A percentile compares a stretch with the other conserved stretches of the same genome.
These are phyloP conservation scores for Trametes cinnabarina DNA, from an alignment of 768 basidiomycete species.

Conservation along the genomic window DNA sequence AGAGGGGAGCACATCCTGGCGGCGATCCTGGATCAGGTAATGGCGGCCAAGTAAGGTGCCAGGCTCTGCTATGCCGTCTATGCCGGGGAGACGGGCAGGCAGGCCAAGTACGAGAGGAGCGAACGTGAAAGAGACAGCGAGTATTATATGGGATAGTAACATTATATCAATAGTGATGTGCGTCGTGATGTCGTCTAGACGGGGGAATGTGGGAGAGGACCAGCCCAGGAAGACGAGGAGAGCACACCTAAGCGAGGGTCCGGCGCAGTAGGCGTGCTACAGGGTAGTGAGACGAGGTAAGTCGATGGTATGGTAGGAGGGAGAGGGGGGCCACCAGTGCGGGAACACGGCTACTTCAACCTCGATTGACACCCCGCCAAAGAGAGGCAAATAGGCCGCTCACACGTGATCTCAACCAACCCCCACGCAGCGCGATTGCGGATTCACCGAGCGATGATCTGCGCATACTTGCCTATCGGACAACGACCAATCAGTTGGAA, in stretches of 20 bases:
- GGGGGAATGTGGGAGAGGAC: constrained; percentile 1
- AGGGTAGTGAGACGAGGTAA: neutral
- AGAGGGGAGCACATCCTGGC: neutral
- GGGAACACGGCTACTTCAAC: constrained; percentile 8
- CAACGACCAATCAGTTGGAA: no score
- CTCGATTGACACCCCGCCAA: constrained; percentile 11
- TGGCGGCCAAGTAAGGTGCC: constrained; percentile 24
- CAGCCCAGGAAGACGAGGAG: neutral
- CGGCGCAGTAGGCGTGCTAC: neutral
- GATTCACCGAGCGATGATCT: neutral
- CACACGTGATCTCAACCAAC: neutral
- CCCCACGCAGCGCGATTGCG: neutral
- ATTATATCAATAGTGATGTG: constrained; percentile 4
- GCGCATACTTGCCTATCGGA: neutral
- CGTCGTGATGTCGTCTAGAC: constrained; percentile 1
- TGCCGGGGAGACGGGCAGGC: neutral
- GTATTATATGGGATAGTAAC: constrained; percentile 14
- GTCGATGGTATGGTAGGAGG: neutral
- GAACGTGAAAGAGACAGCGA: constrained; percentile 7
- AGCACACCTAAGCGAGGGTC: neutral
- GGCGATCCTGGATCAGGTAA: constrained; percentile 19
- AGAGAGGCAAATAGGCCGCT: constrained; percentile 10
- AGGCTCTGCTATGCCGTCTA: constrained; percentile 11
- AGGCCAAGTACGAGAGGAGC: neutral
- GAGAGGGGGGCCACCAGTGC: neutral